phyloP scores from a whole-genome alignment of 768 basidiomycete genomes.

The Naganishia vishniacii region DNA sequence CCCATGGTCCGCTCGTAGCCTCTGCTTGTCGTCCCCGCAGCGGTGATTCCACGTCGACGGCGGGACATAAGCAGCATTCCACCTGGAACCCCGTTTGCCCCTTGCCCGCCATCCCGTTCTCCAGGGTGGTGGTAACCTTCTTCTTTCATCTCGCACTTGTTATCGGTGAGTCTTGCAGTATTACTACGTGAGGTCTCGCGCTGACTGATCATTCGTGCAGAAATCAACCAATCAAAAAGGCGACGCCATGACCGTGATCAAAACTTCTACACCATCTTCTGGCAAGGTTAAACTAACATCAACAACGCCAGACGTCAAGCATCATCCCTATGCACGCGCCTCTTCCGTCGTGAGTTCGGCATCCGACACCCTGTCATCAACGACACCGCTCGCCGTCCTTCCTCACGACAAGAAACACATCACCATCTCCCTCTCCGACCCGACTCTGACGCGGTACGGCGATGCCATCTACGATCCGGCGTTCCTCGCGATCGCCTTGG shows the following conservation, averaged over 20 bases:
- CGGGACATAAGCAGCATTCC: not conserved
- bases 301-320: not conserved
- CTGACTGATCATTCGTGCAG: not conserved
- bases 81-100: no score
- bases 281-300: not conserved
- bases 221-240: not conserved
- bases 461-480: slow-evolving; percentile 15
- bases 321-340: slow-evolving; percentile 7
- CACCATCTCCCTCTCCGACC: slow-evolving; percentile 15
- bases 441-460: slow-evolving; percentile 11
- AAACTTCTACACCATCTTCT: not conserved
- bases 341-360: not conserved
- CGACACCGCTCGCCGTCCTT: not conserved
- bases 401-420: slow-evolving; percentile 15
- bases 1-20: no score
- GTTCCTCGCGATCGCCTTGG: slow-evolving; percentile 9
- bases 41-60: not conserved
- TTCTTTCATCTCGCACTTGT: not conserved
- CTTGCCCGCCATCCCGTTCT: no score
- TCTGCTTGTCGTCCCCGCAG: no score
- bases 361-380: no score
- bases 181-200: not conserved
- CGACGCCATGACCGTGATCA: not conserved
- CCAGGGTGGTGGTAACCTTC: slow-evolving; percentile 17
- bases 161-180: not conserved